These are phyloP conservation scores for Cardamine resedifolia DNA, from an alignment of 345 rosid genomes.

Conservation along the genomic window DNA sequence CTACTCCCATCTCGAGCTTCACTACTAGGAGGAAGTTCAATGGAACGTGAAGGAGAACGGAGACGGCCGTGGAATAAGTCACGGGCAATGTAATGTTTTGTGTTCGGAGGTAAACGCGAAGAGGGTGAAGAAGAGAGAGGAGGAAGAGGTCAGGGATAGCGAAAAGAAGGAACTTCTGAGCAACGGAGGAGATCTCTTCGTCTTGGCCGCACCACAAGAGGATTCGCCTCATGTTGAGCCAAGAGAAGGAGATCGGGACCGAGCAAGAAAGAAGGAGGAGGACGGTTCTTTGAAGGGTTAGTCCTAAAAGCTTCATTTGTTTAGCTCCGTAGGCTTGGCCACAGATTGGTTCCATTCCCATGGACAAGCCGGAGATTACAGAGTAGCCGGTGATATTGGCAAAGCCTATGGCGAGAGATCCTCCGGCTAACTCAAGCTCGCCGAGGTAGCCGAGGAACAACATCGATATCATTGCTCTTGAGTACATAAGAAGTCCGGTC, in stretches of 20 bases:
- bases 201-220: slow-evolving; percentile 90
- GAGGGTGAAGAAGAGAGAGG: slow-evolving; percentile 91
- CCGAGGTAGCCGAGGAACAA: slow-evolving; percentile 96
- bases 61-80: slow-evolving; percentile 82
- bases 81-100: slow-evolving; percentile 87
- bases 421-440: slow-evolving; percentile 91
- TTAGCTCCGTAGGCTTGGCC: slow-evolving; percentile 98
- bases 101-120: slow-evolving; percentile 78
- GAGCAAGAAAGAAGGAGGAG: slow-evolving; percentile 86
- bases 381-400: slow-evolving; percentile 99
- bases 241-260: slow-evolving; percentile 76
- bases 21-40: slow-evolving; percentile 73
- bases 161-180: slow-evolving; percentile 73
- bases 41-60: slow-evolving; percentile 81
- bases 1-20: slow-evolving; percentile 75
- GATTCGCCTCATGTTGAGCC: slow-evolving; percentile 74
- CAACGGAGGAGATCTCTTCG: slow-evolving; percentile 61
- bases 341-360: slow-evolving; percentile 99
- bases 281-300: slow-evolving; percentile 90
- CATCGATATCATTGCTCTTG: slow-evolving; percentile 98
- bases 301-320: slow-evolving; percentile 81
- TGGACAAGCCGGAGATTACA: slow-evolving; percentile 92
- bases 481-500: slow-evolving; percentile 79
- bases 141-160: slow-evolving; percentile 89
- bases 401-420: slow-evolving; percentile 90